Conservation (phyloP, 441 rosid genomes). For the Pelargonium citronellum region DNA sequence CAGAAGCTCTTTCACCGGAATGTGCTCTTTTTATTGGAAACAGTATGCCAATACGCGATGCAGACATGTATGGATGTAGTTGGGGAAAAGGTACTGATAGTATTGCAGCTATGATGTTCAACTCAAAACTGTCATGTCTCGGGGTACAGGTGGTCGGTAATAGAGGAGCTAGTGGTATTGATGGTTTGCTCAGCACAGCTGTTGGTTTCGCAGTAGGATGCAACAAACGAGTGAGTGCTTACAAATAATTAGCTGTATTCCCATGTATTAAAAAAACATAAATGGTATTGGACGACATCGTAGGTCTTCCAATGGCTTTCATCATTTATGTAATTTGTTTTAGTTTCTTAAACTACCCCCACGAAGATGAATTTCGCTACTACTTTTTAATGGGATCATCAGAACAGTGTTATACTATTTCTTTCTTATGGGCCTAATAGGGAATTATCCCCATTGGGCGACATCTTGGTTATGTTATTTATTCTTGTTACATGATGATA, state of each 20-base stretch:
- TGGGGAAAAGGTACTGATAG: conserved; percentile 27
- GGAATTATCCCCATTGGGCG: too few relatives aligned
- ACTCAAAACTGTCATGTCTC: conserved; percentile 45
- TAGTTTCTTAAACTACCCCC: too few relatives aligned
- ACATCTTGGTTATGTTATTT: too few relatives aligned
- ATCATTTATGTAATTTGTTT: too few relatives aligned
- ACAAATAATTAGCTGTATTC: neutral
- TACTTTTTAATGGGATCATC: too few relatives aligned
- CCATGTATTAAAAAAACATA: too few relatives aligned
- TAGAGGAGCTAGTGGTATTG: conserved; percentile 99
- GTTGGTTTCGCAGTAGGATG: conserved; percentile 87
- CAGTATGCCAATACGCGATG: conserved; percentile 95
- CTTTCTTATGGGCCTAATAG: too few relatives aligned
- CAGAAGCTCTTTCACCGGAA: conserved; percentile 49
- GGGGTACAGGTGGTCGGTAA: conserved; percentile 77
- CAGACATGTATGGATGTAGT: conserved; percentile 77
- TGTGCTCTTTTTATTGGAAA: conserved; percentile 87
- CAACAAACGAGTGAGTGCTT: conserved; percentile 57
- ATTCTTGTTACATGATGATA: too few relatives aligned
- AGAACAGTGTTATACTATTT: too few relatives aligned
- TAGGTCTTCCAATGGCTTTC: too few relatives aligned
- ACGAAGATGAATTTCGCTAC: too few relatives aligned
- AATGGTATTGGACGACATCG: too few relatives aligned
- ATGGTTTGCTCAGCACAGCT: conserved; percentile 92
- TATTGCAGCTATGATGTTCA: conserved; percentile 36